Conservation (phyloP, 495 filamentous ascomycete genomes). For the Neurospora sublineolata region DNA sequence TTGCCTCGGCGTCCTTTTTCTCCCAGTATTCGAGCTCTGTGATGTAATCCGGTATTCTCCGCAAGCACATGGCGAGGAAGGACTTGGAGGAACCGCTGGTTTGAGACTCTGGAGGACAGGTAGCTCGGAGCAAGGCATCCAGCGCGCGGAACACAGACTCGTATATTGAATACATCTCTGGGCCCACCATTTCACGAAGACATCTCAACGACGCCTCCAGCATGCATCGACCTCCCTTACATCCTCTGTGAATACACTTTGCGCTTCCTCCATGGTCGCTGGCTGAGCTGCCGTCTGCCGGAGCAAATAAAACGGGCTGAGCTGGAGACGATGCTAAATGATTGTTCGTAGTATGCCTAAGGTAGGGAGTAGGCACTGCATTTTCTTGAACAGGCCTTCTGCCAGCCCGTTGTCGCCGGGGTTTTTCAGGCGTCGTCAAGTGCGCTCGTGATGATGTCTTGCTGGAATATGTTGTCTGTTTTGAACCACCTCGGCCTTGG, state of each 20-base stretch:
- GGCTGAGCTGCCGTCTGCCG: not conserved
- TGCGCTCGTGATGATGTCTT: slow-evolving; percentile 6
- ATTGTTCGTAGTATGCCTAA: slow-evolving; percentile 16
- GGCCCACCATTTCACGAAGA: no score
- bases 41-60: slow-evolving; percentile 54
- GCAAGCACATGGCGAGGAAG: slow-evolving; percentile 53
- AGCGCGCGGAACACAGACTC: slow-evolving; percentile 35
- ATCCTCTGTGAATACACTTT: slow-evolving; percentile 5
- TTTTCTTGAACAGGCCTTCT: slow-evolving; percentile 10
- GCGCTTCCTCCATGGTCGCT: not conserved
- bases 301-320: not conserved
- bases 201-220: slow-evolving; percentile 2
- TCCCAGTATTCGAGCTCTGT: slow-evolving; percentile 44
- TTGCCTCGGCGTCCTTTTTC: slow-evolving; percentile 37
- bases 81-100: slow-evolving; percentile 25
- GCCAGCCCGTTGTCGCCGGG: slow-evolving; percentile 1
- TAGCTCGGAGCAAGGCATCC: slow-evolving; percentile 37
- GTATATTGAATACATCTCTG: slow-evolving; percentile 7
- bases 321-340: slow-evolving; percentile 10
- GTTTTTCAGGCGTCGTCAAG: slow-evolving; percentile 8
- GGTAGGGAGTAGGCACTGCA: slow-evolving; percentile 17
- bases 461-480: slow-evolving; percentile 10
- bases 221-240: slow-evolving; percentile 3
- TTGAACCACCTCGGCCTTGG: not conserved
- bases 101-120: slow-evolving; percentile 9